These are phyloP conservation scores for Anethum foeniculum DNA, from an alignment of 140 eudicot species.

Conservation along the genomic window DNA sequence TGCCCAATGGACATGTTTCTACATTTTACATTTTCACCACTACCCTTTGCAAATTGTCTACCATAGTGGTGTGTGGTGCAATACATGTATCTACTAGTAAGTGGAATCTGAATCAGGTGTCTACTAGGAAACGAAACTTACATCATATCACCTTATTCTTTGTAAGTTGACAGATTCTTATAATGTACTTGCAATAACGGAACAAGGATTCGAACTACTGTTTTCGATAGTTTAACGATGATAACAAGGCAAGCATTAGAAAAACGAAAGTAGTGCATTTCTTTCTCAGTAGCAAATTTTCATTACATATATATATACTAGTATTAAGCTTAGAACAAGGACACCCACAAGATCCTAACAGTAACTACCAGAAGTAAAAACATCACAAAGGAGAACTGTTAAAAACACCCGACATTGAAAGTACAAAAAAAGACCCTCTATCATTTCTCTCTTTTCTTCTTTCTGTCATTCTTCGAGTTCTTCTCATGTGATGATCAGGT, in stretches of 20 bases:
- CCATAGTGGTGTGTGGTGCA: not conserved
- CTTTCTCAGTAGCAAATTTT: not conserved
- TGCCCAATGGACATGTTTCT: not conserved
- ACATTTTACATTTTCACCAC: constrained; percentile 1
- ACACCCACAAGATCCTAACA: not conserved
- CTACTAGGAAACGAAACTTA: constrained; percentile 26
- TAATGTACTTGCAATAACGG: constrained; percentile 15
- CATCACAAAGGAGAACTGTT: constrained; percentile 11
- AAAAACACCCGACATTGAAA: constrained; percentile 23
- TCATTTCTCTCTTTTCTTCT: constrained; percentile 12
- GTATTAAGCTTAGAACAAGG: not conserved
- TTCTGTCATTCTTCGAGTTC: not conserved
- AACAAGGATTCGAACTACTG: not conserved
- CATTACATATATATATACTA: constrained; percentile 6
- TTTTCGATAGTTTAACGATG: not conserved
- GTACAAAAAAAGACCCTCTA: constrained; percentile 41
- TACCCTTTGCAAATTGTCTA: not conserved
- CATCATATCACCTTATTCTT: not conserved
- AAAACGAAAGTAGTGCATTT: not conserved
- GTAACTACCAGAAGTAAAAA: not conserved
- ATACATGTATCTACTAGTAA: constrained; percentile 7
- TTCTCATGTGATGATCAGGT: not conserved
- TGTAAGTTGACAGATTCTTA: not conserved
- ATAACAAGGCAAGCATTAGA: not conserved
- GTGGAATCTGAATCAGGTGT: constrained; percentile 56